These are phyloP conservation scores for Durotheca rogersii DNA, from an alignment of 495 filamentous ascomycete genomes.

Conservation along the genomic window DNA sequence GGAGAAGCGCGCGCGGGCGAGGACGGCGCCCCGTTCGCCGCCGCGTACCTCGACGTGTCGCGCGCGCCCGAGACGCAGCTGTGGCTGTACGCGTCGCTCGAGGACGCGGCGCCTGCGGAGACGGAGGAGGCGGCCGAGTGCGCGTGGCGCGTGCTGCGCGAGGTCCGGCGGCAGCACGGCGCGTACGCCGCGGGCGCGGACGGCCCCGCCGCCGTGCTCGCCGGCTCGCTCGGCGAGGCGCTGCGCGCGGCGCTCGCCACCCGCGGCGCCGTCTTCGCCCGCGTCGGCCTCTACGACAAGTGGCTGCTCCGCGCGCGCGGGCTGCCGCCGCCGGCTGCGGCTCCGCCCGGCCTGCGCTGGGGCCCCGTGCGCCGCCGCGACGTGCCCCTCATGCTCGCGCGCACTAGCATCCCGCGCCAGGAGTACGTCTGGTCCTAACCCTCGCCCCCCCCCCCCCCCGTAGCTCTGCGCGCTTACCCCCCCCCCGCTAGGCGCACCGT, in stretches of 20 bases:
- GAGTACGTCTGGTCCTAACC: conserved; percentile 34
- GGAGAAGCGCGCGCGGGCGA: not conserved
- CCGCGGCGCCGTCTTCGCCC: conserved; percentile 23
- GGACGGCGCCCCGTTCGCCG: not conserved
- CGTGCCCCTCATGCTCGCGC: conserved; percentile 34
- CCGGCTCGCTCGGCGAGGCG: conserved; percentile 39
- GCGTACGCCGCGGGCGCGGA: conserved; percentile 10
- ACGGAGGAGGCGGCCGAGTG: not conserved
- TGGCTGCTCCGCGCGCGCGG: conserved; percentile 43
- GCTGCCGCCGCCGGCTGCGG: conserved; percentile 22
- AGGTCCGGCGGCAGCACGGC: conserved; percentile 21
- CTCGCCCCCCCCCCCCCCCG: not conserved
- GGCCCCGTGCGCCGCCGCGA: conserved; percentile 35
- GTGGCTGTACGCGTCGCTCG: too few species aligned
- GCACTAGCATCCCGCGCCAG: conserved; percentile 38
- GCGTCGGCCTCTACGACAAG: conserved; percentile 41
- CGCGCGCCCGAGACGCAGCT: too few species aligned
- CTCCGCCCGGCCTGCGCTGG: conserved; percentile 35
- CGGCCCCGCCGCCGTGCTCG: conserved; percentile 20
- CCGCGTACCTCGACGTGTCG: too few species aligned
- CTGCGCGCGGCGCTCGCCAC: conserved; percentile 28
- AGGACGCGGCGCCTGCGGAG: not conserved
- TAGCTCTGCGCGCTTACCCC: not conserved
- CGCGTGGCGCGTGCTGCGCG: conserved; percentile 14
- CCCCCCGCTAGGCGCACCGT: conserved; percentile 35